Evolutionary conservation across 1,139 yeast genomes (phyloP).

Genomic region (Pichia cactophila): DNA sequence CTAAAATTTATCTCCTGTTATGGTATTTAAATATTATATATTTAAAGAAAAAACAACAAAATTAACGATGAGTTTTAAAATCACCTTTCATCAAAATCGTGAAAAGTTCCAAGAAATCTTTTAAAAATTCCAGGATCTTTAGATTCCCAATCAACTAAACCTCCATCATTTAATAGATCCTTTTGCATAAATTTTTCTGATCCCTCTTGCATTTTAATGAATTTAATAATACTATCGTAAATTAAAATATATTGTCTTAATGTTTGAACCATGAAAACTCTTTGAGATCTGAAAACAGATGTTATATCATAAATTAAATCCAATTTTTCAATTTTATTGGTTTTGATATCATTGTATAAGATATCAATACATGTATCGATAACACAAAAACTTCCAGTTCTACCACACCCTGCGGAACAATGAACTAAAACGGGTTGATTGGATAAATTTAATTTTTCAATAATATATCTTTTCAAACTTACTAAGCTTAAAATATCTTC

Average conservation of each 20-base stretch:
- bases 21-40: background rate
- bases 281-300: constrained; percentile 41
- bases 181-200: background rate
- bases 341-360: constrained; percentile 16
- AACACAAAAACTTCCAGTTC: constrained; percentile 50
- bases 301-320: constrained; percentile 39
- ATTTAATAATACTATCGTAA: constrained; percentile 34
- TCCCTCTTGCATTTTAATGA: constrained; percentile 13
- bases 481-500: constrained; percentile 38
- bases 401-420: constrained; percentile 56
- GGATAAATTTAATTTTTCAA: constrained; percentile 16
- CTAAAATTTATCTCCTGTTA: background rate
- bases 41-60: background rate
- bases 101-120: constrained; percentile 8
- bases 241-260: constrained; percentile 46
- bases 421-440: constrained; percentile 38
- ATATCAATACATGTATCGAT: constrained; percentile 42
- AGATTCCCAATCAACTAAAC: constrained; percentile 15
- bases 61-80: background rate
- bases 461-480: constrained; percentile 33
- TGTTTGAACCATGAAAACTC: constrained; percentile 54
- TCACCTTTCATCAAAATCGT: background rate
- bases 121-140: constrained; percentile 13
- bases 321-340: constrained; percentile 10
- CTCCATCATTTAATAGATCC: constrained; percentile 7